phyloP scores from a whole-genome alignment of 2,329 filamentous ascomycete genomes.

The Arthrobotrys sphaeroides region DNA sequence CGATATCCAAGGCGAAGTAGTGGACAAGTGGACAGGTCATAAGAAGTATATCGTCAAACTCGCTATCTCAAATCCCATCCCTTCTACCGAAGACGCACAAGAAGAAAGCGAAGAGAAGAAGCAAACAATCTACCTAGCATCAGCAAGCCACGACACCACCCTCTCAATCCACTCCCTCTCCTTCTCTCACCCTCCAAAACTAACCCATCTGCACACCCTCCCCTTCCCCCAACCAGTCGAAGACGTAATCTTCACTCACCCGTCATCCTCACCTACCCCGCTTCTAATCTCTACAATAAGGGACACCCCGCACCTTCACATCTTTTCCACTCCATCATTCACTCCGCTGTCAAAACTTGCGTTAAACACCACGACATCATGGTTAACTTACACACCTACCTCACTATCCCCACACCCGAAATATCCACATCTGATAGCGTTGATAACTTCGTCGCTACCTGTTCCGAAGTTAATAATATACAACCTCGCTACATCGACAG shows the following conservation, averaged over 20 bases:
- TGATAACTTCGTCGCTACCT: constrained; percentile 70
- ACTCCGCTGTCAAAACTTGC: constrained; percentile 21
- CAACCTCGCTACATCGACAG: constrained; percentile 69
- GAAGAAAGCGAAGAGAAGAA: not conserved
- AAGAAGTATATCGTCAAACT: constrained; percentile 56
- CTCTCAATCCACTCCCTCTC: constrained; percentile 24
- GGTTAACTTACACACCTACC: constrained; percentile 71
- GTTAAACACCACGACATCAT: constrained; percentile 64
- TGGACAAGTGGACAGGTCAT: constrained; percentile 50
- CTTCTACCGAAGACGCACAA: constrained; percentile 13
- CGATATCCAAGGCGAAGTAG: constrained; percentile 25
- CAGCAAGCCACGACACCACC: constrained; percentile 55
- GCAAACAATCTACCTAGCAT: constrained; percentile 37
- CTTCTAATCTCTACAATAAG: constrained; percentile 43
- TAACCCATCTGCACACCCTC: too few relatives aligned
- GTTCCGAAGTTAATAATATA: constrained; percentile 72
- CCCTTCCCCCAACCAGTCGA: constrained; percentile 38
- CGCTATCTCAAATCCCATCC: constrained; percentile 29
- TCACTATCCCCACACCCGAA: constrained; percentile 68
- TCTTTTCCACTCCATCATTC: constrained; percentile 12
- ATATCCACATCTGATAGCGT: constrained; percentile 67
- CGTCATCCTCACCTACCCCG: not conserved
- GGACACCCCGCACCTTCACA: constrained; percentile 37
- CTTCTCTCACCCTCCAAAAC: not conserved
- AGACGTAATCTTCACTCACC: constrained; percentile 44